Percentiles rank a stretch among this genome's conserved stretches.
These are phyloP conservation scores for Hygrophorus russula DNA, from an alignment of 768 basidiomycete genomes.

Conservation along the genomic window DNA sequence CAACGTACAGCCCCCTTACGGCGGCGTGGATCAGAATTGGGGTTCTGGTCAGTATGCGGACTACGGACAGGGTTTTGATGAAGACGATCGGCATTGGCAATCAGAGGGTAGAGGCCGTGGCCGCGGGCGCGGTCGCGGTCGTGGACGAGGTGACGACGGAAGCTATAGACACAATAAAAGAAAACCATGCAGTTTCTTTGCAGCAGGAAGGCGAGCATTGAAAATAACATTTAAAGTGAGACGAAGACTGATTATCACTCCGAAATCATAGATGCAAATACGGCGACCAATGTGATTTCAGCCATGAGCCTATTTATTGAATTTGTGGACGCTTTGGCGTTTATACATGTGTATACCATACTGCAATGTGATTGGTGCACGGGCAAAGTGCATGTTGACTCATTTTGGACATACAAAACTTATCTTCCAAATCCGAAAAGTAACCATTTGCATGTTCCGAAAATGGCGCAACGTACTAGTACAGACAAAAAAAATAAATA, in stretches of 20 bases:
- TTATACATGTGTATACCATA: slow-evolving; percentile 7
- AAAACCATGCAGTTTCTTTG: slow-evolving; percentile 86
- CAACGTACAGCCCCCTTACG: slow-evolving; percentile 15
- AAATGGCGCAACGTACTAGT: slow-evolving; percentile 6
- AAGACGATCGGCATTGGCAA: slow-evolving; percentile 35
- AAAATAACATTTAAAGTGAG: slow-evolving; percentile 28
- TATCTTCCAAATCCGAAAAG: neutral
- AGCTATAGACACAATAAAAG: slow-evolving; percentile 74
- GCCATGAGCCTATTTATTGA: slow-evolving; percentile 40
- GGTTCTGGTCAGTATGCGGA: slow-evolving; percentile 31
- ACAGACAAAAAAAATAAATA: slow-evolving; percentile 19
- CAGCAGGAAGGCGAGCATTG: slow-evolving; percentile 85
- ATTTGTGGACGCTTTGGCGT: neutral
- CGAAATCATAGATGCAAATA: slow-evolving; percentile 73
- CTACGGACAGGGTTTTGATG: slow-evolving; percentile 40
- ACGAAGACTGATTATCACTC: slow-evolving; percentile 30
- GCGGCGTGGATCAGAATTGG: slow-evolving; percentile 29
- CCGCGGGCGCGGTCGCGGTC: slow-evolving; percentile 48
- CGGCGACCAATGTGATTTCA: slow-evolving; percentile 81
- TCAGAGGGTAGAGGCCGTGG: slow-evolving; percentile 37
- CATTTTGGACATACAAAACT: no score
- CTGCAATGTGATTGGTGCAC: slow-evolving; percentile 8
- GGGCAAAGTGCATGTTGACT: no score
- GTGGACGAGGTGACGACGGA: slow-evolving; percentile 39
- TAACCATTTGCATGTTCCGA: neutral